Evolutionary conservation across 352 stramenopile species (phyloP).

Genomic region (Phytophthora sp.): DNA sequence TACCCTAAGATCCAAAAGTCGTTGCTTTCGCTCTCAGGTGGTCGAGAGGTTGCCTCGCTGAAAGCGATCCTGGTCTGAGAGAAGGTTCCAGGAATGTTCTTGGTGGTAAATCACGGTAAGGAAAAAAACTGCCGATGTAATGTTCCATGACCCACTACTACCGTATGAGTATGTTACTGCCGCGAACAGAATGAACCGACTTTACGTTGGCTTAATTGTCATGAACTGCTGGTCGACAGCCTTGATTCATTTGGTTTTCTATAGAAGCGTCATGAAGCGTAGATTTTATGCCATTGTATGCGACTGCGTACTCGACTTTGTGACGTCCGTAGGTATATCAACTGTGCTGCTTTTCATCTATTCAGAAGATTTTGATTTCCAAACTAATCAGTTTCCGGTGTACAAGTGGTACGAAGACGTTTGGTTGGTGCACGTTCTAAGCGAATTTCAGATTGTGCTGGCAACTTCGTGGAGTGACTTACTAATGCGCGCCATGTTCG

Average conservation of each 20-base stretch:
- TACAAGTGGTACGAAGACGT: slow-evolving; percentile 25
- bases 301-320: slow-evolving; percentile 24
- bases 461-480: slow-evolving; percentile 29
- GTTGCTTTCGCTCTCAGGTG: too few species aligned
- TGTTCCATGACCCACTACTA: too few species aligned
- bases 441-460: slow-evolving; percentile 40
- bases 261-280: slow-evolving; percentile 6
- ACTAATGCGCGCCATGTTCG: slow-evolving; percentile 17
- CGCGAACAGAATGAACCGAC: slow-evolving; percentile 23
- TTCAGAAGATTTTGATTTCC: neutral
- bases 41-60: too few species aligned
- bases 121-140: too few species aligned
- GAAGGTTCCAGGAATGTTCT: too few species aligned
- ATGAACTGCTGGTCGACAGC: slow-evolving; percentile 36
- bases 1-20: too few species aligned
- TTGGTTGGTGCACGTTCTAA: slow-evolving; percentile 38
- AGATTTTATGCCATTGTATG: slow-evolving; percentile 11
- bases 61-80: too few species aligned
- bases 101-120: too few species aligned
- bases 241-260: slow-evolving; percentile 27
- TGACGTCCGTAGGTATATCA: slow-evolving; percentile 23
- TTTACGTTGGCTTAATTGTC: slow-evolving; percentile 25
- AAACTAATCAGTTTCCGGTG: slow-evolving; percentile 5
- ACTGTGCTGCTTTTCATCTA: slow-evolving; percentile 1
- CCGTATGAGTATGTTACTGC: neutral